A percentile compares a stretch with the other conserved stretches of the same genome.
Conservation (phyloP, 257 asterid genomes). For the Penstemon barbatus region DNA sequence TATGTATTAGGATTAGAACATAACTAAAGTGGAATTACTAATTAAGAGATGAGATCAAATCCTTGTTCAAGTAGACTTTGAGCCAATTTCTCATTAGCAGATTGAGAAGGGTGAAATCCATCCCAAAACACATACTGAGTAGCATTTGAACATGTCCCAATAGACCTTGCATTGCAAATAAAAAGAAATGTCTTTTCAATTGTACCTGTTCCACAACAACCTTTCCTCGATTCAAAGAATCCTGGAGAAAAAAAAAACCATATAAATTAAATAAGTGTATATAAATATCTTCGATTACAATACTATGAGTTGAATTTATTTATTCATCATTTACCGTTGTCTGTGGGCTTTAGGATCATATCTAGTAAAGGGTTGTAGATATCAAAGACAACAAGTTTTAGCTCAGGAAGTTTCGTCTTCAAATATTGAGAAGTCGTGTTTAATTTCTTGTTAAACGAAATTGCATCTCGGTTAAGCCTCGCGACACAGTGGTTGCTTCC, state of each 20-base stretch:
- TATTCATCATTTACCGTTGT: constrained; percentile 40
- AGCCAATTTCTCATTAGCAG: constrained; percentile 73
- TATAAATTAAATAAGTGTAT: neutral
- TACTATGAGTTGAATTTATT: neutral
- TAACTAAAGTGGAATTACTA: constrained; percentile 18
- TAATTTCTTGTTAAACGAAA: constrained; percentile 61
- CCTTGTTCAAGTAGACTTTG: constrained; percentile 66
- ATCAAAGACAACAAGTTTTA: constrained; percentile 78
- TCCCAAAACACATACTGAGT: constrained; percentile 76
- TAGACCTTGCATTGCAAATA: constrained; percentile 61
- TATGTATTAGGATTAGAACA: constrained; percentile 2
- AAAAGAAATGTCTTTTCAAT: constrained; percentile 59
- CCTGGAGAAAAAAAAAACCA: constrained; percentile 35
- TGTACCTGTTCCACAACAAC: constrained; percentile 76
- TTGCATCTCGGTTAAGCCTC: constrained; percentile 65
- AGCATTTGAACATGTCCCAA: constrained; percentile 83
- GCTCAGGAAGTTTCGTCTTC: constrained; percentile 56
- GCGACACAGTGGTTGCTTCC: constrained; percentile 67
- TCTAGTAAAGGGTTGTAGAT: constrained; percentile 72
- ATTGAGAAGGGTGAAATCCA: constrained; percentile 75
- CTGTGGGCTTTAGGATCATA: constrained; percentile 53
- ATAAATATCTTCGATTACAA: neutral
- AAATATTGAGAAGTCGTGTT: constrained; percentile 57
- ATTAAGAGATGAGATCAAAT: constrained; percentile 61
- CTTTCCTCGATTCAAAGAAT: constrained; percentile 73